phyloP scores from a whole-genome alignment of 1,284 basidiomycete species.

The Singerocomus rubriflavus region DNA sequence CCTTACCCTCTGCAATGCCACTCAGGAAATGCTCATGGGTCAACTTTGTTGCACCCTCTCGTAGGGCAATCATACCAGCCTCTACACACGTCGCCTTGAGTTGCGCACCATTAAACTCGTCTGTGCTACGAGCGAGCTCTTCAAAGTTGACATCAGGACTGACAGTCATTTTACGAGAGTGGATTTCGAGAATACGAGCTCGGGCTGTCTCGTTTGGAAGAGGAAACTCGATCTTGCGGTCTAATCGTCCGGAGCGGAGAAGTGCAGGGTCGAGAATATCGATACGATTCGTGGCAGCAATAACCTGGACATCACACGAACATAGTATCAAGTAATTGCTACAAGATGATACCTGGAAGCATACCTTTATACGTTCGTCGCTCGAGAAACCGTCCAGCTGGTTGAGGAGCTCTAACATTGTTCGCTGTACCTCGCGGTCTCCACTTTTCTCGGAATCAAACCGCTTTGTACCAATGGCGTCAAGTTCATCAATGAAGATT shows the following conservation, averaged over 20 bases:
- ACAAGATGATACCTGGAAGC: slow-evolving; percentile 15
- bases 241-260: slow-evolving; percentile 94
- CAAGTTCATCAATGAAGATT: slow-evolving; percentile 98
- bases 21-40: slow-evolving; percentile 92
- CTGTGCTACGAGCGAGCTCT: slow-evolving; percentile 88
- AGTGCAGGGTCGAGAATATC: slow-evolving; percentile 98
- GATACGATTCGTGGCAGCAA: slow-evolving; percentile 98
- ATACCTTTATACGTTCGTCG: slow-evolving; percentile 93
- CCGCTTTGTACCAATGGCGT: slow-evolving; percentile 95
- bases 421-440: slow-evolving; percentile 97
- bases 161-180: slow-evolving; percentile 93
- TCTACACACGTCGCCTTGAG: slow-evolving; percentile 95
- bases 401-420: slow-evolving; percentile 99
- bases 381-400: slow-evolving; percentile 97
- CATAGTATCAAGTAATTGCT: slow-evolving; percentile 4
- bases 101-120: slow-evolving; percentile 98
- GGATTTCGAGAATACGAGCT: slow-evolving; percentile 94
- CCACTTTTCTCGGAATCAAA: slow-evolving; percentile 99
- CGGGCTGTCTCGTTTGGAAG: slow-evolving; percentile 94
- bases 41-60: slow-evolving; percentile 90
- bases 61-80: slow-evolving; percentile 96
- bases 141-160: slow-evolving; percentile 83
- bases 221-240: slow-evolving; percentile 95
- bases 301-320: slow-evolving; percentile 62
- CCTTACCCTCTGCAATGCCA: slow-evolving; percentile 85